These are phyloP conservation scores for Aspergillus intermedius DNA, from an alignment of 2,329 filamentous ascomycete genomes.

Conservation along the genomic window DNA sequence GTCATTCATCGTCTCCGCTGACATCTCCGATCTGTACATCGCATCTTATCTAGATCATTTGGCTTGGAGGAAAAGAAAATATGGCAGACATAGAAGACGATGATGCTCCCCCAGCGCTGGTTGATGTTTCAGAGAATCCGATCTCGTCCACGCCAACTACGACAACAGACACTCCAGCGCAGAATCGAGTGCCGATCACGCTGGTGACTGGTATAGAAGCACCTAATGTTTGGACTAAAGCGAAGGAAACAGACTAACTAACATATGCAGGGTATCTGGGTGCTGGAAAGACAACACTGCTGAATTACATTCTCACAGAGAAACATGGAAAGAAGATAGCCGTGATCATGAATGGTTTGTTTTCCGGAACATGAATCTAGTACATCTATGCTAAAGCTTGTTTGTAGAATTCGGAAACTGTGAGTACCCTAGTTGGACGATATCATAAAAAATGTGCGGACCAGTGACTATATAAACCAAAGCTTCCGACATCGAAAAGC, in stretches of 20 bases:
- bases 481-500: conserved; percentile 94
- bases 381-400: conserved; percentile 11
- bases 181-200: conserved; percentile 44
- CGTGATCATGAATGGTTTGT: conserved; percentile 83
- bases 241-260: neutral
- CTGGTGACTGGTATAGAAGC: conserved; percentile 41
- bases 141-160: conserved; percentile 18
- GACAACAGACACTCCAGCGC: conserved; percentile 16
- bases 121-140: conserved; percentile 30
- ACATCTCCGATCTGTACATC: neutral
- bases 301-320: conserved; percentile 93
- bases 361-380: neutral
- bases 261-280: conserved; percentile 70
- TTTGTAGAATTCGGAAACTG: conserved; percentile 70
- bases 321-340: conserved; percentile 97
- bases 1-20: conserved; percentile 4
- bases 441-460: neutral
- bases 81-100: conserved; percentile 34
- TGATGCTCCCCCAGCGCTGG: conserved; percentile 39
- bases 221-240: neutral
- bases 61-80: neutral
- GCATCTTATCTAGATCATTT: conserved; percentile 3
- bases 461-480: conserved; percentile 1
- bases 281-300: conserved; percentile 86
- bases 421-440: conserved; percentile 36